These are phyloP conservation scores for Nitzschia sp. DNA, from an alignment of 108 stramenopile species.

Conservation along the genomic window DNA sequence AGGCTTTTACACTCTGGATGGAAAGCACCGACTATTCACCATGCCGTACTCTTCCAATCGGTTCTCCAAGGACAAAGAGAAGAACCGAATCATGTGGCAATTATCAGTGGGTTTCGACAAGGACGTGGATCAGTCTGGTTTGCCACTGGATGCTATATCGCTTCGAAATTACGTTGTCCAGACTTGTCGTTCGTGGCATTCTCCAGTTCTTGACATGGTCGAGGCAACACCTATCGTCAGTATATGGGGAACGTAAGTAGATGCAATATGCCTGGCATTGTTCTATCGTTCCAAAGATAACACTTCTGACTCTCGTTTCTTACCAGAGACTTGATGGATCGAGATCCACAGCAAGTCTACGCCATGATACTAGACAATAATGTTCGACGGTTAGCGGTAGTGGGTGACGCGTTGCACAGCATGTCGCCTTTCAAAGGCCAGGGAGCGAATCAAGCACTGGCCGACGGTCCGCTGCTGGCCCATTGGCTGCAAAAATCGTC, in stretches of 20 bases:
- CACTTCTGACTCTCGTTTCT: constrained; percentile 5
- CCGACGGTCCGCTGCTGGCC: constrained; percentile 82
- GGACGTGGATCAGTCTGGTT: constrained; percentile 16
- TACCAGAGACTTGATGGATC: constrained; percentile 65
- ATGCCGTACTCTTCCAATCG: constrained; percentile 80
- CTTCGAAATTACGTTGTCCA: constrained; percentile 59
- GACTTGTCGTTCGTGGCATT: constrained; percentile 66
- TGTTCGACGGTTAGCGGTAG: constrained; percentile 56
- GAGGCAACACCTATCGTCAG: constrained; percentile 58
- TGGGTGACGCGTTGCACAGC: constrained; percentile 90
- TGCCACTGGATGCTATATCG: constrained; percentile 32
- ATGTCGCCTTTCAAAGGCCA: constrained; percentile 95
- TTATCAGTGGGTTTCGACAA: constrained; percentile 69
- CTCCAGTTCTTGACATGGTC: constrained; percentile 73
- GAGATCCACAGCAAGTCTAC: constrained; percentile 64
- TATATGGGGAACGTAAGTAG: constrained; percentile 81
- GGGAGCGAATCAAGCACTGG: constrained; percentile 91
- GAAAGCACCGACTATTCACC: constrained; percentile 77
- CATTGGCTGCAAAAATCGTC: constrained; percentile 57
- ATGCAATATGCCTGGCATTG: not conserved
- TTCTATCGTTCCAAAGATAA: not conserved
- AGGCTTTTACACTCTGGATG: constrained; percentile 83
- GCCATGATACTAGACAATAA: constrained; percentile 35
- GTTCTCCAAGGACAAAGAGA: constrained; percentile 10
- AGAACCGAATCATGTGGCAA: constrained; percentile 84